Conservation (phyloP, 768 basidiomycete species). For the Leccinellum albellum region DNA sequence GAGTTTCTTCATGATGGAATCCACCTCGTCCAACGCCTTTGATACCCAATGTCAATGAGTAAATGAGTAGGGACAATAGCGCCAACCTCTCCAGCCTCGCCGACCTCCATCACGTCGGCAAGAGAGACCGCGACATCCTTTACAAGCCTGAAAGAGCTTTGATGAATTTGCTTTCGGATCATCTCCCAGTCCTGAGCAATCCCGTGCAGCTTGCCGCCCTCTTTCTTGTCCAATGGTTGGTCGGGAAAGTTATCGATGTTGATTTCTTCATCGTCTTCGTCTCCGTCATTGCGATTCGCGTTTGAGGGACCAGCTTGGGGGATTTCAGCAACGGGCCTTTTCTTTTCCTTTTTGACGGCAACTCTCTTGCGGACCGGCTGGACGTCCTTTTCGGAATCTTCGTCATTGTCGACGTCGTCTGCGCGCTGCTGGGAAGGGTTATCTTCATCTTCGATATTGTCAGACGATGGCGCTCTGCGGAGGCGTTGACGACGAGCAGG, state of each 20-base stretch:
- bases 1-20: conserved; percentile 62
- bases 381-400: conserved; percentile 37
- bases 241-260: conserved; percentile 60
- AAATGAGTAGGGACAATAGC: neutral
- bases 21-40: conserved; percentile 58
- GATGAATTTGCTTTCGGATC: conserved; percentile 48
- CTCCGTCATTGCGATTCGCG: conserved; percentile 28
- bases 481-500: conserved; percentile 38
- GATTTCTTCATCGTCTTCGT: conserved; percentile 49
- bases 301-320: conserved; percentile 24
- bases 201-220: conserved; percentile 51
- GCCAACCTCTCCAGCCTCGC: conserved; percentile 50
- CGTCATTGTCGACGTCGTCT: conserved; percentile 33
- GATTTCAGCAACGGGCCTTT: neutral
- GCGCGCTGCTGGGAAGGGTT: conserved; percentile 38
- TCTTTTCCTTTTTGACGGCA: conserved; percentile 31
- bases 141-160: conserved; percentile 41
- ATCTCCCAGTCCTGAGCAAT: conserved; percentile 60
- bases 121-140: conserved; percentile 53
- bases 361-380: conserved; percentile 33
- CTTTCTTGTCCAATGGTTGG: conserved; percentile 58
- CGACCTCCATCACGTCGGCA: conserved; percentile 58
- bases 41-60: neutral
- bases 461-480: conserved; percentile 49
- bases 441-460: conserved; percentile 57